Conservation (phyloP, 2,329 filamentous ascomycete species). For the Penicillium digitatum region DNA sequence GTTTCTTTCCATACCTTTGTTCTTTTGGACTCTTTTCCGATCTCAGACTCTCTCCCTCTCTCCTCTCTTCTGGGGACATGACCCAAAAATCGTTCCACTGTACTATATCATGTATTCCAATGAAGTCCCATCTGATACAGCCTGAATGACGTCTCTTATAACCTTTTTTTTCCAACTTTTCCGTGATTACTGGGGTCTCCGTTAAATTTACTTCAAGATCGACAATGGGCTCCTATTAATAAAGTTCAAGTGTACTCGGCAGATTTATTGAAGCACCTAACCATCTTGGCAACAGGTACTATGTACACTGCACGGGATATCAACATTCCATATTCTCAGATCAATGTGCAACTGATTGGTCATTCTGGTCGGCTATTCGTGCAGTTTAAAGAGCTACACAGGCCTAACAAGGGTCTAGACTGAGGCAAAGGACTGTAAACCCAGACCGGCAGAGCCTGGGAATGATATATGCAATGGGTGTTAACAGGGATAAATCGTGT, state of each 20-base stretch:
- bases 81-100: slow-evolving; percentile 19
- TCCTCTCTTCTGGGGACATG: slow-evolving; percentile 21
- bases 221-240: background rate
- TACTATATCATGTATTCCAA: slow-evolving; percentile 25
- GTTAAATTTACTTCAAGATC: background rate
- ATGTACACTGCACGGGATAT: background rate
- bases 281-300: background rate
- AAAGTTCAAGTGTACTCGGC: background rate
- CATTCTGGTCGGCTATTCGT: slow-evolving; percentile 1
- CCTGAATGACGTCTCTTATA: background rate
- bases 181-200: too few species aligned
- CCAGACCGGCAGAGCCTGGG: background rate
- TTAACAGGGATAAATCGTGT: background rate
- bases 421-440: background rate
- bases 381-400: background rate
- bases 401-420: background rate
- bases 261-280: background rate
- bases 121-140: slow-evolving; percentile 8
- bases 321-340: background rate
- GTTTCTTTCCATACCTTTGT: slow-evolving; percentile 23
- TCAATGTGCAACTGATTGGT: background rate
- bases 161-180: background rate
- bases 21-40: slow-evolving; percentile 13
- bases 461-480: background rate
- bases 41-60: background rate